Evolutionary conservation across 176 grass and related monocot species (phyloP), one percentile per base, ranked within the genome.

Genomic region (Metroxylon sagu): DNA sequence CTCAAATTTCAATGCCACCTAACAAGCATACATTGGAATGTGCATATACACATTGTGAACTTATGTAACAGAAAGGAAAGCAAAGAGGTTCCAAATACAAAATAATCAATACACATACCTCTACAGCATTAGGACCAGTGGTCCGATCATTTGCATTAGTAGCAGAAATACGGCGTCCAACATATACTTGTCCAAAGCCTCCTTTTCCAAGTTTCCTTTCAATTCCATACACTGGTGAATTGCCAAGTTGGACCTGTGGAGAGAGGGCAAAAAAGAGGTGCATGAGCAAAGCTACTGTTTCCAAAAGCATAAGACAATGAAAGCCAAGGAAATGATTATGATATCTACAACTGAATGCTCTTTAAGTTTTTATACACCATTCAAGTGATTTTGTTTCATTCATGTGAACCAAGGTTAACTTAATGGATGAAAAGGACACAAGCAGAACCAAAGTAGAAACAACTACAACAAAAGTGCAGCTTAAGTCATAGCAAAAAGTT

Each of bases 141-240:
- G 64, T 69, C 65, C 77, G 71, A 48, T 89, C 85, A 76, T 56
- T 83, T 64, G 55, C 10, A 71, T 35, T 87, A 69, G 77, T 54
- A 81, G 76, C 86, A 73, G 83, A 87, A 27, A 82, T 17, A 71
- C 92, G 80, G 67, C 83, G 80, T n/a, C 92, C 86, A 69, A 96
- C 92, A 70, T 90, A 96, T 55, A 96, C 92, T 76, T 96, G 86
- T 53, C 92, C 86, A 90, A 96, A 96, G 57, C 92, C 92, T 82
- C 92, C 86, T 62, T 96, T 96, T 15, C 92, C 92, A 65, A 90
- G 79, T 61, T 96, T 96, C 59, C 83, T 83, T 16, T 96, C 92
- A 52, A 96, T 73, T 70, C 88, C 90, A 80, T 96, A 96, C 52
- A 77, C 62, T 3, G 92, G 92, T 62, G 92, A 96, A 71, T 81